Evolutionary conservation across 1,284 basidiomycete genomes (phyloP).

Genomic region (Boletus mariae): DNA sequence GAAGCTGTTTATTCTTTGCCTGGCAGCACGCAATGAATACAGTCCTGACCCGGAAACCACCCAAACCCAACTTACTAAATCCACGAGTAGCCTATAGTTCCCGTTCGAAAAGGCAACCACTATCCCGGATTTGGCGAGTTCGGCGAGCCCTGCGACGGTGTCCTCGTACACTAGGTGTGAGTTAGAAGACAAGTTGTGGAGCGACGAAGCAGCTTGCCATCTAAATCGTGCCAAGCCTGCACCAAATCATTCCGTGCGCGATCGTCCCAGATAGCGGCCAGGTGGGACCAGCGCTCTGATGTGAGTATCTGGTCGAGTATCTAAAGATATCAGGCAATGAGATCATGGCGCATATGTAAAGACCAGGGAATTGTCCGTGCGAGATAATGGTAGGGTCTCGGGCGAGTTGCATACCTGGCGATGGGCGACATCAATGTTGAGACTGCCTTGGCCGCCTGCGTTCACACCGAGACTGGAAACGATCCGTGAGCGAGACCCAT

Average conservation of each 20-base stretch:
- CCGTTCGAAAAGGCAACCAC: constrained; percentile 61
- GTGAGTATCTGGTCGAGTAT: constrained; percentile 53
- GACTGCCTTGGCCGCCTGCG: background rate
- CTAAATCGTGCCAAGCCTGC: constrained; percentile 53
- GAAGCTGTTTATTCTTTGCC: constrained; percentile 57
- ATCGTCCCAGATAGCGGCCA: constrained; percentile 43
- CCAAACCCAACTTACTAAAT: constrained; percentile 43
- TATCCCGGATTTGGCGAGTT: constrained; percentile 48
- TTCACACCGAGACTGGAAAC: constrained; percentile 37
- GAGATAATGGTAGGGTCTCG: background rate
- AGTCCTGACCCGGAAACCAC: background rate
- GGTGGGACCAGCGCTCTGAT: constrained; percentile 44
- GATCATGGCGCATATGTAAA: too few species aligned
- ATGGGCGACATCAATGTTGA: constrained; percentile 50
- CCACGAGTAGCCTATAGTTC: constrained; percentile 54
- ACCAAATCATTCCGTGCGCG: constrained; percentile 42
- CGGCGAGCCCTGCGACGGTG: constrained; percentile 43
- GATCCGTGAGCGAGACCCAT: background rate
- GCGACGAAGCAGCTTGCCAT: constrained; percentile 34
- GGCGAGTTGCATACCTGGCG: constrained; percentile 39
- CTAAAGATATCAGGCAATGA: constrained; percentile 29
- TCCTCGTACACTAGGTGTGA: constrained; percentile 54
- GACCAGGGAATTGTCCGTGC: background rate
- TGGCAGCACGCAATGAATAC: constrained; percentile 17
- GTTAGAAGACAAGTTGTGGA: background rate